Percentiles rank a stretch among this genome's conserved stretches.
Conservation (phyloP, 1,284 basidiomycete genomes). For the Cryptococcus floricola region DNA sequence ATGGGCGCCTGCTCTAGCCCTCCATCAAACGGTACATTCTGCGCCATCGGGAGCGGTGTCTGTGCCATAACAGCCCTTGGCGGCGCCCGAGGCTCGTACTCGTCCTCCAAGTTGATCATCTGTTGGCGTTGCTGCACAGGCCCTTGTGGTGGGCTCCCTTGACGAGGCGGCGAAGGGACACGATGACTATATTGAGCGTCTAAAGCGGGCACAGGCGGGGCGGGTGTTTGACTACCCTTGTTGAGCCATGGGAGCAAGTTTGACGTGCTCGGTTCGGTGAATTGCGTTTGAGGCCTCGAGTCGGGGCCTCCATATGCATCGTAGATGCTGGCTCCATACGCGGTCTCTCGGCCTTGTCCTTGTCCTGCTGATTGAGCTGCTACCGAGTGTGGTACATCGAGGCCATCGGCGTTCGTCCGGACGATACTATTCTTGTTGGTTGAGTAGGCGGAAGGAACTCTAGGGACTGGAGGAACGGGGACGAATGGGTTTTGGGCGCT, state of each 20-base stretch:
- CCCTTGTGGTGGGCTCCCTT: neutral
- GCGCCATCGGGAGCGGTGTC: neutral
- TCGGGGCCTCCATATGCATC: slow-evolving; percentile 4
- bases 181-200: neutral
- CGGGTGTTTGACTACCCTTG: neutral
- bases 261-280: slow-evolving; percentile 14
- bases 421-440: neutral
- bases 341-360: slow-evolving; percentile 1
- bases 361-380: neutral
- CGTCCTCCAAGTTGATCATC: neutral
- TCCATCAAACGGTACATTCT: slow-evolving; percentile 2
- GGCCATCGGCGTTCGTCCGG: neutral
- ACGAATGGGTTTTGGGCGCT: slow-evolving; percentile 10
- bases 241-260: slow-evolving; percentile 17
- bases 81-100: slow-evolving; percentile 3
- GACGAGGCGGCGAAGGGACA: neutral
- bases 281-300: slow-evolving; percentile 10
- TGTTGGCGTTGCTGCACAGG: neutral
- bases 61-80: slow-evolving; percentile 13
- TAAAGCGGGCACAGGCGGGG: neutral
- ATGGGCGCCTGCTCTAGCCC: slow-evolving; percentile 10
- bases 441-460: neutral
- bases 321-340: slow-evolving; percentile 6
- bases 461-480: slow-evolving; percentile 10
- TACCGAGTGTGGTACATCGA: neutral